phyloP scores from a whole-genome alignment of 768 basidiomycete species.

The Rhodotorula toruloides region DNA sequence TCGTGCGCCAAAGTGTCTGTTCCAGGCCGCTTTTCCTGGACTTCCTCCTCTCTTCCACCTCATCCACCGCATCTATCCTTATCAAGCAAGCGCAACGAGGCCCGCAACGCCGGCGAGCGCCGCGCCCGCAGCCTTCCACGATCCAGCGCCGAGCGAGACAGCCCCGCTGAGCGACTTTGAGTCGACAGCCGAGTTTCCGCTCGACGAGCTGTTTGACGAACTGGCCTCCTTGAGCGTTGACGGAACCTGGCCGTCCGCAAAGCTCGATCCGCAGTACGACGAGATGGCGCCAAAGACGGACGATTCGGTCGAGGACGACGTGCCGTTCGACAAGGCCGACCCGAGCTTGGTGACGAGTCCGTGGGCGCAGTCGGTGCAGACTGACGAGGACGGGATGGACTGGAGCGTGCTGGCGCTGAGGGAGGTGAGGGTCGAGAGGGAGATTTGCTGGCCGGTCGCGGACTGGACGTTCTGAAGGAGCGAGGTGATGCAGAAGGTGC shows the following conservation, averaged over 20 bases:
- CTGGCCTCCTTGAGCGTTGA: neutral
- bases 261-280: neutral
- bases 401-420: slow-evolving; percentile 36
- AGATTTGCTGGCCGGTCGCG: slow-evolving; percentile 41
- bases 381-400: slow-evolving; percentile 29
- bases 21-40: too few species aligned
- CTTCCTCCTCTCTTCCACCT: too few species aligned
- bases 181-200: too few species aligned
- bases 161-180: neutral
- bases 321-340: neutral
- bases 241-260: slow-evolving; percentile 14
- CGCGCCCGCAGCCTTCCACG: neutral
- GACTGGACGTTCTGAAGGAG: slow-evolving; percentile 44
- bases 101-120: neutral
- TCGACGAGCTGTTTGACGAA: neutral
- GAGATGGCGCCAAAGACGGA: neutral
- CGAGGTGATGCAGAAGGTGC: slow-evolving; percentile 45
- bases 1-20: too few species aligned
- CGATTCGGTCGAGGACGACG: neutral
- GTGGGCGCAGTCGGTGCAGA: slow-evolving; percentile 47
- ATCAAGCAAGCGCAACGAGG: slow-evolving; percentile 1
- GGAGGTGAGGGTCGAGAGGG: slow-evolving; percentile 39
- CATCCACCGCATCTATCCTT: neutral
- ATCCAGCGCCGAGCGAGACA: neutral
- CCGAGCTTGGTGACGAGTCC: slow-evolving; percentile 18